Percentiles rank a stretch among this genome's conserved stretches.
phyloP scores from a whole-genome alignment of 345 rosid species.

The Populus davidiana region DNA sequence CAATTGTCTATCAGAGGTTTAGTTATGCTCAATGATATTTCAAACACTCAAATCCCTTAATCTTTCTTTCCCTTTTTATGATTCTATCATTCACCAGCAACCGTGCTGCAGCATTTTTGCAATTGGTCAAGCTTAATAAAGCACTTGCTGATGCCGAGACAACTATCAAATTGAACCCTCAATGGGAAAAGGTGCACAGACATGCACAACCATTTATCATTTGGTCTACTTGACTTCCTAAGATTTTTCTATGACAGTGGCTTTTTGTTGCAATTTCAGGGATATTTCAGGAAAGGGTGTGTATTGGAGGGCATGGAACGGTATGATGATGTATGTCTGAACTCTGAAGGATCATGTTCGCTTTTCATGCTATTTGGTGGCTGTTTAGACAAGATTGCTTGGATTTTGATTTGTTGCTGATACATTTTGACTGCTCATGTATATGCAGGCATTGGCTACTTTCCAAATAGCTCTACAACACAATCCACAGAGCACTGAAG shows the following conservation, averaged over 20 bases:
- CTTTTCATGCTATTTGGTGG: slow-evolving; percentile 2
- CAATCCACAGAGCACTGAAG: slow-evolving; percentile 86
- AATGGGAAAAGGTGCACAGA: slow-evolving; percentile 77
- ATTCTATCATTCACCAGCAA: slow-evolving; percentile 50
- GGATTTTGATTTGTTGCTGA: not conserved
- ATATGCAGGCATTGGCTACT: slow-evolving; percentile 64
- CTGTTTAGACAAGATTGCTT: not conserved
- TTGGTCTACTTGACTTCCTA: not conserved
- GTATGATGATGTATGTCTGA: slow-evolving; percentile 68
- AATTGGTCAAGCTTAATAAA: slow-evolving; percentile 82
- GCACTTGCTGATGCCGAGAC: slow-evolving; percentile 92
- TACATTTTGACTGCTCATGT: slow-evolving; percentile 3
- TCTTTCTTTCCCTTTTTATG: not conserved
- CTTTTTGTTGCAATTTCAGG: slow-evolving; percentile 42
- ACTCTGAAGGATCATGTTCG: not conserved
- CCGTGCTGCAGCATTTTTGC: slow-evolving; percentile 93
- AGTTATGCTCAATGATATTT: not conserved
- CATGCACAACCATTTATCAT: slow-evolving; percentile 9
- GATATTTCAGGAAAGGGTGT: slow-evolving; percentile 95
- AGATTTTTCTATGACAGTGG: not conserved
- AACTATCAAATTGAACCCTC: slow-evolving; percentile 73
- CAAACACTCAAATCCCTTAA: not conserved
- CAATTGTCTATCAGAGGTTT: not conserved
- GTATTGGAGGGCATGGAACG: slow-evolving; percentile 92
- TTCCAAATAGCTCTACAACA: slow-evolving; percentile 67